Evolutionary conservation across 2,329 filamentous ascomycete genomes (phyloP).

Genomic region (Fusarium succisae): DNA sequence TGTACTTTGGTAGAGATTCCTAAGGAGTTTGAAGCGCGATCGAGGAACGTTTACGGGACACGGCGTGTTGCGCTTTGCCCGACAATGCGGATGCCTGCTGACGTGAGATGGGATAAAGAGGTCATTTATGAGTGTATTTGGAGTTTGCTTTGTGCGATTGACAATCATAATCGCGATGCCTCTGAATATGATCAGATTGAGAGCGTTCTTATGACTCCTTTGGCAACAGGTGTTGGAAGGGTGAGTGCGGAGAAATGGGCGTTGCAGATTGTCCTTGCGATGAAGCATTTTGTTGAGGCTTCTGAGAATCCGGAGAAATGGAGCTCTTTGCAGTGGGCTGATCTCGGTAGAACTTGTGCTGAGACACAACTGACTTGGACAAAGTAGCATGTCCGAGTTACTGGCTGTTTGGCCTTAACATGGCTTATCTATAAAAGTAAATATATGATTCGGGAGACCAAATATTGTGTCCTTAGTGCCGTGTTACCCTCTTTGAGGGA

Average conservation of each 20-base stretch:
- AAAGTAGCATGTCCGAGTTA: background rate
- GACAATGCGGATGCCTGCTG: constrained; percentile 59
- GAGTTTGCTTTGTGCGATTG: constrained; percentile 59
- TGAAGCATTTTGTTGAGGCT: constrained; percentile 62
- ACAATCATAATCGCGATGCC: constrained; percentile 54
- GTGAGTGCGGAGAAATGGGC: constrained; percentile 60
- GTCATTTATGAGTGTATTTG: constrained; percentile 64
- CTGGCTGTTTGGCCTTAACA: too few relatives aligned
- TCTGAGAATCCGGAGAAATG: constrained; percentile 54
- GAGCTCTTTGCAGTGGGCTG: constrained; percentile 51
- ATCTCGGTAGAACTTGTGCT: constrained; percentile 17
- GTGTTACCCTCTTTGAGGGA: too few relatives aligned
- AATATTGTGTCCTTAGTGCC: too few relatives aligned
- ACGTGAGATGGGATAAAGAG: constrained; percentile 60
- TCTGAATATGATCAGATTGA: constrained; percentile 45
- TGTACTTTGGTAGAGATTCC: constrained; percentile 60
- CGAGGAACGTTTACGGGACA: constrained; percentile 53
- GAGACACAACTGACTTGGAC: constrained; percentile 22
- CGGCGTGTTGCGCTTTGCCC: constrained; percentile 60
- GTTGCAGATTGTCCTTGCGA: constrained; percentile 57
- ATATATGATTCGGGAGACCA: too few relatives aligned
- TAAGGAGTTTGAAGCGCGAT: constrained; percentile 43
- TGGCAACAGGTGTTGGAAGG: constrained; percentile 59
- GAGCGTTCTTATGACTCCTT: constrained; percentile 60
- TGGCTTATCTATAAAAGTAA: too few relatives aligned